These are phyloP conservation scores for Kluyveromyces marxianus DNA, from an alignment of 1,139 yeast genomes.

Conservation along the genomic window DNA sequence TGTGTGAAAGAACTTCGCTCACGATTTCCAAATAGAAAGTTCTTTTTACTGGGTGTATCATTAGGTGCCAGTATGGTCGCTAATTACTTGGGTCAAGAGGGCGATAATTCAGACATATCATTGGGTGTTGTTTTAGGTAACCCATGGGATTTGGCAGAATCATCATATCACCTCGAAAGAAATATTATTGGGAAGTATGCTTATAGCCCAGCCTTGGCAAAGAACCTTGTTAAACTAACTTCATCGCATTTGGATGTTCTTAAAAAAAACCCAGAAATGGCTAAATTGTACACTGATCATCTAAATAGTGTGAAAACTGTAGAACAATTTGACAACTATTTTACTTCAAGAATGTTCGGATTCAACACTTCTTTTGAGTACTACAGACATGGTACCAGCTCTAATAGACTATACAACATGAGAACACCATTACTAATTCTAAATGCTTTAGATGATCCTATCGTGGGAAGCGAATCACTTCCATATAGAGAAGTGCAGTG, in stretches of 20 bases:
- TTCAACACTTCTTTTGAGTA: constrained; percentile 47
- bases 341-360: constrained; percentile 50
- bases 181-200: constrained; percentile 40
- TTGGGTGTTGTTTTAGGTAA: constrained; percentile 45
- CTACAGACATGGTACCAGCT: constrained; percentile 47
- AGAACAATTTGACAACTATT: constrained; percentile 43
- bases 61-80: constrained; percentile 51
- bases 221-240: constrained; percentile 40
- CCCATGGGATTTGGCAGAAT: constrained; percentile 52
- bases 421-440: constrained; percentile 48
- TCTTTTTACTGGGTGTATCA: constrained; percentile 49
- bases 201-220: constrained; percentile 49
- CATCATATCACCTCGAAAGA: constrained; percentile 38
- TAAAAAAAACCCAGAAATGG: constrained; percentile 22
- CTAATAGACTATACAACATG: constrained; percentile 41
- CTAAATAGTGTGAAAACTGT: constrained; percentile 23
- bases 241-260: constrained; percentile 38
- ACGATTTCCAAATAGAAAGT: constrained; percentile 44
- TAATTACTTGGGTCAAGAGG: constrained; percentile 51
- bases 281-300: constrained; percentile 12
- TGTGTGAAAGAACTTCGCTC: constrained; percentile 40
- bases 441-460: constrained; percentile 50
- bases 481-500: constrained; percentile 42
- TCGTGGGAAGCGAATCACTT: constrained; percentile 42
- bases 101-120: constrained; percentile 35